Conservation (phyloP, 192 early-diverging fungal species). For the Geranomyces michiganensis region DNA sequence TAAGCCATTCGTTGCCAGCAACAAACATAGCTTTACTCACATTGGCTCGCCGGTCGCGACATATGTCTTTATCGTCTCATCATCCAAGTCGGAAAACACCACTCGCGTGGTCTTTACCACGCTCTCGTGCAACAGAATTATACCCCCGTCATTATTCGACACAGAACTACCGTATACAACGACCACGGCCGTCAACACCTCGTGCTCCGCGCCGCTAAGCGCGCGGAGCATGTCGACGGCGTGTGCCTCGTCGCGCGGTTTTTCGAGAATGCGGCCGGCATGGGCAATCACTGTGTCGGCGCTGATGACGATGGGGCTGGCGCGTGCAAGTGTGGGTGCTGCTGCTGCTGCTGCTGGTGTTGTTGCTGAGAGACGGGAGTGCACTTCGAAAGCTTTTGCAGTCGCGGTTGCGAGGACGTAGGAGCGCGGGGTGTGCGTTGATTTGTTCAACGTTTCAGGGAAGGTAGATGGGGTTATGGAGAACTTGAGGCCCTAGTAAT, state of each 20-base stretch:
- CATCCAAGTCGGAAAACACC: slow-evolving; percentile 62
- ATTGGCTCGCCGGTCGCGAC: slow-evolving; percentile 64
- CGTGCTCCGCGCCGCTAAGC: slow-evolving; percentile 63
- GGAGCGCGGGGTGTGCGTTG: slow-evolving; percentile 54
- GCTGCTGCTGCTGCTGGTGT: not conserved
- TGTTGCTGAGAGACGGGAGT: slow-evolving; percentile 40
- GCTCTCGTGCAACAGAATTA: slow-evolving; percentile 18
- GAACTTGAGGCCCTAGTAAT: slow-evolving; percentile 67
- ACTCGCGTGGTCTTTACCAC: slow-evolving; percentile 72
- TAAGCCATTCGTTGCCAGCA: too few species aligned
- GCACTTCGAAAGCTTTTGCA: slow-evolving; percentile 74
- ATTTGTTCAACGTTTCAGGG: slow-evolving; percentile 77
- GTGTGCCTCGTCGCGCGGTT: slow-evolving; percentile 63
- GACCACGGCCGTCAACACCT: slow-evolving; percentile 75
- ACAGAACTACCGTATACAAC: slow-evolving; percentile 53
- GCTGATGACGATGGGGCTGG: slow-evolving; percentile 62
- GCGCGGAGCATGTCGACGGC: slow-evolving; percentile 65
- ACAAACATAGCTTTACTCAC: too few species aligned
- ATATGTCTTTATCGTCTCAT: slow-evolving; percentile 68
- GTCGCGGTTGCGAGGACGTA: slow-evolving; percentile 75
- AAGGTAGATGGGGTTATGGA: slow-evolving; percentile 71
- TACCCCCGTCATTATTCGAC: slow-evolving; percentile 14
- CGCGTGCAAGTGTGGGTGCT: not conserved
- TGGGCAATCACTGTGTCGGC: slow-evolving; percentile 81
- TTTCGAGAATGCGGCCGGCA: slow-evolving; percentile 76